Base-by-base conservation (phyloP, 306 rosid genomes). In the Cucumis sativus region DNA sequence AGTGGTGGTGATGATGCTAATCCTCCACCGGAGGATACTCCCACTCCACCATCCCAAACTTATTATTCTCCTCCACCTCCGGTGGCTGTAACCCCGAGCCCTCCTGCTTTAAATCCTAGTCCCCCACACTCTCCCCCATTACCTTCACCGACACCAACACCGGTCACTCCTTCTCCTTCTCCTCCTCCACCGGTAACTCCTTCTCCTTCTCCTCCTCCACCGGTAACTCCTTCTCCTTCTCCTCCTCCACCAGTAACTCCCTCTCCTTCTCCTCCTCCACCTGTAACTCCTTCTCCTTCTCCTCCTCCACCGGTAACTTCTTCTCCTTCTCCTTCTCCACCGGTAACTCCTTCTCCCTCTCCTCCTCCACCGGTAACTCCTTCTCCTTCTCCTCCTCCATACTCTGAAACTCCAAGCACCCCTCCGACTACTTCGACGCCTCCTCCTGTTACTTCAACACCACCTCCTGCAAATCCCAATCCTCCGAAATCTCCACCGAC, bases 1-100 rank as follows among this genome's bases (percentile, higher is more conserved):
- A 84, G 81, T 2, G 58, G 81, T 3, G 58, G 30, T 28, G 30
- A 28, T 3, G 30, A 54, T 63, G 35, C 82, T 15, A 78, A 59
- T 47, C 83, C 86, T 64, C 74, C 83, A 0, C 69, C 84, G 4
- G 70, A 64, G 10, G 49, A 83, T 37, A 3, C 14, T 72, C 15
- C 86, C 11, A 23, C 87, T 71, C 52, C 86, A 1, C 70, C 84
- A 7, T 7, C 37, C 0, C 3, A 54, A 0, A 49, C 47, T 18
- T 18, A 51, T 14, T 18, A 51, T 33, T 18, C 82, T 0, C 67
- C 85, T 1, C 56, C 84, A 4, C 13, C 80, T 1, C 56, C 77
- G 10, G 0, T 37, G 5, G 54, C 45, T 14, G 75, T 74, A 52
- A 64, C 56, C 5, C 43, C 60, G 0, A 73, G 18, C 15, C 54